Evolutionary conservation across 768 basidiomycete species (phyloP).

Genomic region (Lactifluus hygrophoroides): DNA sequence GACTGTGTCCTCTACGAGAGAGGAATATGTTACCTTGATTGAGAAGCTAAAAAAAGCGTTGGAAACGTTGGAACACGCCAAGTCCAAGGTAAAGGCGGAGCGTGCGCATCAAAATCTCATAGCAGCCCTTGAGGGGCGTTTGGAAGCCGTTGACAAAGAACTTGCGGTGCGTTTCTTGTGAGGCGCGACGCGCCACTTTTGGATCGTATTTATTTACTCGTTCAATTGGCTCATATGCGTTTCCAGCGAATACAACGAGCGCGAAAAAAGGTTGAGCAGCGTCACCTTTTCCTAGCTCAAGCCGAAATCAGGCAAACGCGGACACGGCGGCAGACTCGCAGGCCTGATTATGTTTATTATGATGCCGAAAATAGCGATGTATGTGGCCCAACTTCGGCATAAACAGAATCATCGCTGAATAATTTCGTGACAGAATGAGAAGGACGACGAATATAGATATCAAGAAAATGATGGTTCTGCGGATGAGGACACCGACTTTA

Average conservation of each 20-base stretch:
- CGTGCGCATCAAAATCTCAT: slow-evolving; percentile 54
- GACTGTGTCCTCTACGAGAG: slow-evolving; percentile 58
- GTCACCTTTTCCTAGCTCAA: slow-evolving; percentile 55
- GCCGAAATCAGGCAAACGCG: slow-evolving; percentile 74
- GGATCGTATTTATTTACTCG: background rate
- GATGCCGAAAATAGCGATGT: slow-evolving; percentile 59
- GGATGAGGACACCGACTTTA: slow-evolving; percentile 29
- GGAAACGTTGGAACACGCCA: slow-evolving; percentile 36
- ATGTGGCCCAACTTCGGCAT: slow-evolving; percentile 27
- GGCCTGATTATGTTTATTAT: slow-evolving; percentile 76
- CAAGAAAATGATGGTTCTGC: slow-evolving; percentile 41
- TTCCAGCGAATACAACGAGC: slow-evolving; percentile 61
- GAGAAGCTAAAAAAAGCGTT: slow-evolving; percentile 54
- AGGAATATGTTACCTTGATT: slow-evolving; percentile 61
- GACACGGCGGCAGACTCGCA: slow-evolving; percentile 61
- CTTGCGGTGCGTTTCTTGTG: slow-evolving; percentile 46
- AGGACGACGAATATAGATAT: slow-evolving; percentile 51
- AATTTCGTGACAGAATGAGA: slow-evolving; percentile 41
- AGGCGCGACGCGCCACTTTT: background rate
- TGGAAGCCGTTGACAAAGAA: slow-evolving; percentile 62
- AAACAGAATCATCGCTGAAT: slow-evolving; percentile 23
- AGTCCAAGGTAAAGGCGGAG: slow-evolving; percentile 47
- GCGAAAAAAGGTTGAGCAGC: slow-evolving; percentile 63
- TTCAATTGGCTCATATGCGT: slow-evolving; percentile 17
- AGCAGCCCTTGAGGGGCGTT: slow-evolving; percentile 49